phyloP scores from a whole-genome alignment of 495 filamentous ascomycete species.

The Extremus antarcticus region DNA sequence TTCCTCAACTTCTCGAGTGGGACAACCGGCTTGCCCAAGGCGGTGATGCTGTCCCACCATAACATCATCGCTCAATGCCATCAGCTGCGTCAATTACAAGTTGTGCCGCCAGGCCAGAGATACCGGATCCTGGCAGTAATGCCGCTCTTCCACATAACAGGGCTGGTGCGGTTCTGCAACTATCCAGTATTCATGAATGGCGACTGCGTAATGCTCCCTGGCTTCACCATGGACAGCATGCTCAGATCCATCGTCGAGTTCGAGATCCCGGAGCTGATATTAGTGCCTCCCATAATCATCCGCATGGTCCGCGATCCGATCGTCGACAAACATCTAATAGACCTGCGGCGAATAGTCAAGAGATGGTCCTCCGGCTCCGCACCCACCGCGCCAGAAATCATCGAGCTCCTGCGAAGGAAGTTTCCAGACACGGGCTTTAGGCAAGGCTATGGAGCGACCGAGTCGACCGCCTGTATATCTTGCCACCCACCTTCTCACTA shows the following conservation, averaged over 20 bases:
- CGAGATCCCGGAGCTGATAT: conserved; percentile 47
- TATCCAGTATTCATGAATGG: conserved; percentile 50
- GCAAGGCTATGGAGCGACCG: conserved; percentile 58
- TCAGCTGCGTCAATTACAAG: conserved; percentile 35
- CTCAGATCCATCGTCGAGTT: conserved; percentile 29
- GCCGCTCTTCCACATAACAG: conserved; percentile 44
- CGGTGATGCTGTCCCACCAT: conserved; percentile 40
- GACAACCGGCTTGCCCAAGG: conserved; percentile 28
- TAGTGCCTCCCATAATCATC: conserved; percentile 61
- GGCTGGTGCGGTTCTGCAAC: conserved; percentile 49
- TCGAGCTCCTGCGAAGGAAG: conserved; percentile 42
- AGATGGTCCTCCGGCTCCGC: conserved; percentile 50
- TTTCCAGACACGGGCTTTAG: conserved; percentile 52
- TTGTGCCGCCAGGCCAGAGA: conserved; percentile 35
- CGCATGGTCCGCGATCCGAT: conserved; percentile 51
- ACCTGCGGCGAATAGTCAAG: conserved; percentile 30
- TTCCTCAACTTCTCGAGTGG: conserved; percentile 41
- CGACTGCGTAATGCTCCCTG: conserved; percentile 30
- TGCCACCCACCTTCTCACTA: conserved; percentile 43
- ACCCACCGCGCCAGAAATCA: conserved; percentile 52
- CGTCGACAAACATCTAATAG: conserved; percentile 48
- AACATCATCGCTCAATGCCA: conserved; percentile 54
- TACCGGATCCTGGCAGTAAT: conserved; percentile 43
- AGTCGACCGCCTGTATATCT: conserved; percentile 52
- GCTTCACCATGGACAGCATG: conserved; percentile 18